Conservation (phyloP, 805 yeast genomes). For the Tetrapisispora iriomotensis region DNA sequence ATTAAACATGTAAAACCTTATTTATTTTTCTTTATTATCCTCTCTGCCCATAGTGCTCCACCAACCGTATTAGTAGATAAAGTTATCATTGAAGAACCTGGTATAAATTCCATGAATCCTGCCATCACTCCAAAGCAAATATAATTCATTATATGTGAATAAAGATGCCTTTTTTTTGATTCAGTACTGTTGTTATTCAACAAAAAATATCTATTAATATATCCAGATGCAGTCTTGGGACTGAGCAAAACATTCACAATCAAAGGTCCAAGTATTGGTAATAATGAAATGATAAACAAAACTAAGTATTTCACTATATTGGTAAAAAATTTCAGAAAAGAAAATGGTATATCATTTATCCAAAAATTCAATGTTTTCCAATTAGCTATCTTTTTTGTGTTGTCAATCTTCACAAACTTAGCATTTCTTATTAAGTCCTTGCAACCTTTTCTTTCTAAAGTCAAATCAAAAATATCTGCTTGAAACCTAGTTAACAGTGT, state of each 20-base stretch:
- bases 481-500: constrained; percentile 18
- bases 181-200: constrained; percentile 13
- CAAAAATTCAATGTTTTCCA: constrained; percentile 11
- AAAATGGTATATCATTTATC: constrained; percentile 12
- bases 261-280: constrained; percentile 30
- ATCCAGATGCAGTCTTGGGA: constrained; percentile 21
- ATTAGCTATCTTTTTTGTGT: neutral
- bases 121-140: constrained; percentile 44
- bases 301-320: constrained; percentile 6
- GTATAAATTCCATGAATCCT: constrained; percentile 42
- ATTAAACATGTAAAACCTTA: no score
- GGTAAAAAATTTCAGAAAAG: constrained; percentile 5
- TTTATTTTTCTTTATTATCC: neutral
- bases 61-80: constrained; percentile 51
- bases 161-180: constrained; percentile 29
- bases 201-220: constrained; percentile 19
- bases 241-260: constrained; percentile 20
- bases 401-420: constrained; percentile 8
- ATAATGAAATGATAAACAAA: constrained; percentile 16
- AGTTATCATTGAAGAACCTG: constrained; percentile 44
- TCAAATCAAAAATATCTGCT: constrained; percentile 17
- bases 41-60: constrained; percentile 49
- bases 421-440: constrained; percentile 10
- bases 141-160: constrained; percentile 32
- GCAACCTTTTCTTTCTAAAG: constrained; percentile 13